A percentile compares a stretch with the other conserved stretches of the same genome.
Conservation (phyloP, 1,139 yeast species). For the Debaryomycetaceae sp. region DNA sequence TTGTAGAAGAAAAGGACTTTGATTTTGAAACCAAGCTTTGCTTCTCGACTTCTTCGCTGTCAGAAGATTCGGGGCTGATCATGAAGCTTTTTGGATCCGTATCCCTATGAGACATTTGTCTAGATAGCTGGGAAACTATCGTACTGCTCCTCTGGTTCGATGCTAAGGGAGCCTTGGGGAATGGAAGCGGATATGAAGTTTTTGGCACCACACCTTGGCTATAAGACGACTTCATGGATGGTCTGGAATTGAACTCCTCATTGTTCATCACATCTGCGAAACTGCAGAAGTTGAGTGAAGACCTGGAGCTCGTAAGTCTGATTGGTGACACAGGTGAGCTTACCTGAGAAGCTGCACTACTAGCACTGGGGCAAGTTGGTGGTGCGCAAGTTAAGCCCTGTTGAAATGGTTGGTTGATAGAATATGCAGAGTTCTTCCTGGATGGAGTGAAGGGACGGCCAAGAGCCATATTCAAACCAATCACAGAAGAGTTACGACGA, state of each 20-base stretch:
- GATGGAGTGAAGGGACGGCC: constrained; percentile 43
- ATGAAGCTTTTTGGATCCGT: constrained; percentile 15
- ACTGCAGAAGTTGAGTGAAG: constrained; percentile 67
- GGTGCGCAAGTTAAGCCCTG: constrained; percentile 3
- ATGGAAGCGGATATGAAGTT: constrained; percentile 3
- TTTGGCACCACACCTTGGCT: constrained; percentile 25
- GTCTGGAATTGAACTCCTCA: constrained; percentile 61
- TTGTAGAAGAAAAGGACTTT: constrained; percentile 7
- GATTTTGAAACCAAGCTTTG: constrained; percentile 4
- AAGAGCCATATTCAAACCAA: constrained; percentile 59
- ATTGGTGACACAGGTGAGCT: constrained; percentile 34
- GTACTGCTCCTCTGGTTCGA: constrained; percentile 12
- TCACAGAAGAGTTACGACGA: constrained; percentile 57
- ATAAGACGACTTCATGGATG: constrained; percentile 32
- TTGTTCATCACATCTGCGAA: constrained; percentile 75
- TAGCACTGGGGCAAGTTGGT: not conserved
- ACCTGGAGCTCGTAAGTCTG: constrained; percentile 36
- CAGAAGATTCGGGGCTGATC: constrained; percentile 29
- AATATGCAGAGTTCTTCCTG: constrained; percentile 38
- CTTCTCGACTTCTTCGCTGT: constrained; percentile 17
- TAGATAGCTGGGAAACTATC: constrained; percentile 15
- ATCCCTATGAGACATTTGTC: constrained; percentile 12
- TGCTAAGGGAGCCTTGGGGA: constrained; percentile 2
- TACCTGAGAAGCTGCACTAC: constrained; percentile 4
- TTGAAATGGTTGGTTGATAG: constrained; percentile 22